These are phyloP conservation scores for Claviceps sp. DNA, from an alignment of 2,329 filamentous ascomycete genomes.

Conservation along the genomic window DNA sequence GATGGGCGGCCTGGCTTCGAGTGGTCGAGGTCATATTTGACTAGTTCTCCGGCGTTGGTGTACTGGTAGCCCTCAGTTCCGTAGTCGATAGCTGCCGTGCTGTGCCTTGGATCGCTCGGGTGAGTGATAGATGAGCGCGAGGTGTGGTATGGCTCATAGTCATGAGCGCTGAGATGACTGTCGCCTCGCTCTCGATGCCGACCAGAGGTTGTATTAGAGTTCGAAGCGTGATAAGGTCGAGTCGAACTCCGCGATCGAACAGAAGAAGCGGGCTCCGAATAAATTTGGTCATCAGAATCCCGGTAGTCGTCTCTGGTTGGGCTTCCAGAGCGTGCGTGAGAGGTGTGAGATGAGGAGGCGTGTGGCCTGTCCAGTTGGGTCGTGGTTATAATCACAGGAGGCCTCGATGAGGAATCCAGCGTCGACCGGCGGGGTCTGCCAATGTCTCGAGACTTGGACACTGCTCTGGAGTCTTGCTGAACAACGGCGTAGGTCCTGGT, in stretches of 20 bases:
- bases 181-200: constrained; percentile 37
- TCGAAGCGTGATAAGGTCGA: constrained; percentile 32
- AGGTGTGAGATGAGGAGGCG: constrained; percentile 23
- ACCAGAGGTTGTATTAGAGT: constrained; percentile 38
- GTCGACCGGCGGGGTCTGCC: constrained; percentile 38
- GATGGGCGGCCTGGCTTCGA: constrained; percentile 24
- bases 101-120: constrained; percentile 28
- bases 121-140: constrained; percentile 33
- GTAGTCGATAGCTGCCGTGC: constrained; percentile 34
- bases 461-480: constrained; percentile 34
- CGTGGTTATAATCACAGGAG: constrained; percentile 45
- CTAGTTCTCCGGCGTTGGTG: constrained; percentile 48
- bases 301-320: constrained; percentile 39
- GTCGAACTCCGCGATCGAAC: constrained; percentile 35
- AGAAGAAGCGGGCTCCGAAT: constrained; percentile 45
- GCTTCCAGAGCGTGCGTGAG: constrained; percentile 25
- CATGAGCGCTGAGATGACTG: constrained; percentile 23
- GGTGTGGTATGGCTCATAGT: constrained; percentile 33
- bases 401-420: constrained; percentile 33
- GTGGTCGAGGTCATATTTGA: constrained; percentile 47
- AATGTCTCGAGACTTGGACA: constrained; percentile 32
- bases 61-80: constrained; percentile 50
- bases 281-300: constrained; percentile 37
- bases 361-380: constrained; percentile 31
- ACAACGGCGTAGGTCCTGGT: constrained; percentile 44